Evolutionary conservation across 768 basidiomycete species (phyloP), one percentile per base, ranked within the genome.

Genomic region (Guyanaporus albipodus): DNA sequence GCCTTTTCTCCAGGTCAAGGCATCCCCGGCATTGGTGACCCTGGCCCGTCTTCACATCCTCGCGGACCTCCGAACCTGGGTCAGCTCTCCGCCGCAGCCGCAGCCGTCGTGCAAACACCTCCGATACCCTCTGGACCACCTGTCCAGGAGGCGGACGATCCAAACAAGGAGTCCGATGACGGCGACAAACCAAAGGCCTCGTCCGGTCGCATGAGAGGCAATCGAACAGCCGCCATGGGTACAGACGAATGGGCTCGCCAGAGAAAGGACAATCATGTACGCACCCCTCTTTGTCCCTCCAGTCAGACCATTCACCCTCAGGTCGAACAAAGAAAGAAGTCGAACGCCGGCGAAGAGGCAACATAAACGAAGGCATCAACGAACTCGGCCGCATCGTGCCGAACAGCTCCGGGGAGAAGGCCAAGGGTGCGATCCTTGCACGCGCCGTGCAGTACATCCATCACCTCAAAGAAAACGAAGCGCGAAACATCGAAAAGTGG

Each of bases 361-460:
- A 92, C 56, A 97, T 99, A 70, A 96, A 95, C 68, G 88, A 94
- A 52, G 94, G 94, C 0, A 96, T 99, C 71, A 91, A 88, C 60
- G 87, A 89, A 57, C 83, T 98, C 14, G 86, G 87, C 0, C 79
- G 84, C 0, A 88, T 94, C 55, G 85, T 97, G 9, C 94, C 94
- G 4, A 87, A 84, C 55, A 87, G 84, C 22, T 83, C 86, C 0
- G 88, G 89, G 24, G 89, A 91, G 64, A 89, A 87, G 58, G 85
- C 87, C 43, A 96, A 98, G 61, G 90, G 91, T 17, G 87, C 87
- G 4, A 87, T 97, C 52, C 82, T 98, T 18, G 74, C 80, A 3
- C 86, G 87, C 27, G 91, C 93, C 2, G 92, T 92, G 29, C 82
- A 88, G 57, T 94, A 97, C 65, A 92, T 98, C 61, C 83, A 87